phyloP scores from a whole-genome alignment of 768 basidiomycete species.

The Lentinula aciculospora region DNA sequence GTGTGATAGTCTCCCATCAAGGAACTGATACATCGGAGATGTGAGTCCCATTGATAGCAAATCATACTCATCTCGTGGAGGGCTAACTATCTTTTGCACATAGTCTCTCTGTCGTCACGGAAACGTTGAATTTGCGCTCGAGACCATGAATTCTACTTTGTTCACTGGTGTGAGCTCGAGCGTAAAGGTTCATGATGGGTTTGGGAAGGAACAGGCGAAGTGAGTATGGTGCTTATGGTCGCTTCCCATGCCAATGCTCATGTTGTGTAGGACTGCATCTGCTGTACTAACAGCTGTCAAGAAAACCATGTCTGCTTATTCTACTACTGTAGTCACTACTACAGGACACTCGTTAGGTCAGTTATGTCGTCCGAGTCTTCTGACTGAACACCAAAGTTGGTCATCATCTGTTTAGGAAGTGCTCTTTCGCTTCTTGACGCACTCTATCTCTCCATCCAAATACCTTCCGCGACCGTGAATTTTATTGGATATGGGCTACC shows the following conservation, averaged over 20 bases:
- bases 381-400: background rate
- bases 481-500: slow-evolving; percentile 39
- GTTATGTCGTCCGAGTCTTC: background rate
- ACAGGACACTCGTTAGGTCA: slow-evolving; percentile 34
- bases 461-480: slow-evolving; percentile 31
- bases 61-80: background rate
- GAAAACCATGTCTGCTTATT: slow-evolving; percentile 14
- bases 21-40: slow-evolving; percentile 25
- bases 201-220: slow-evolving; percentile 37
- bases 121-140: slow-evolving; percentile 31
- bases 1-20: slow-evolving; percentile 31
- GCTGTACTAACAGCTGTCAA: slow-evolving; percentile 23
- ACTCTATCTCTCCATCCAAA: slow-evolving; percentile 47
- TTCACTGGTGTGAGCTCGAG: slow-evolving; percentile 44
- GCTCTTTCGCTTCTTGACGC: slow-evolving; percentile 41
- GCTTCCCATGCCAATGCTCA: slow-evolving; percentile 28
- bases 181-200: slow-evolving; percentile 43
- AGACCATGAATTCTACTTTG: slow-evolving; percentile 27
- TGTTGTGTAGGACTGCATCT: slow-evolving; percentile 21
- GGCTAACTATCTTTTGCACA: background rate
- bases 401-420: slow-evolving; percentile 21
- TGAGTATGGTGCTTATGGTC: slow-evolving; percentile 29
- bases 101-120: slow-evolving; percentile 29
- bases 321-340: slow-evolving; percentile 18
- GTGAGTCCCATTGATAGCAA: slow-evolving; percentile 15